Evolutionary conservation across 2,329 filamentous ascomycete species (phyloP).

Genomic region (Ascosphaera acerosa): DNA sequence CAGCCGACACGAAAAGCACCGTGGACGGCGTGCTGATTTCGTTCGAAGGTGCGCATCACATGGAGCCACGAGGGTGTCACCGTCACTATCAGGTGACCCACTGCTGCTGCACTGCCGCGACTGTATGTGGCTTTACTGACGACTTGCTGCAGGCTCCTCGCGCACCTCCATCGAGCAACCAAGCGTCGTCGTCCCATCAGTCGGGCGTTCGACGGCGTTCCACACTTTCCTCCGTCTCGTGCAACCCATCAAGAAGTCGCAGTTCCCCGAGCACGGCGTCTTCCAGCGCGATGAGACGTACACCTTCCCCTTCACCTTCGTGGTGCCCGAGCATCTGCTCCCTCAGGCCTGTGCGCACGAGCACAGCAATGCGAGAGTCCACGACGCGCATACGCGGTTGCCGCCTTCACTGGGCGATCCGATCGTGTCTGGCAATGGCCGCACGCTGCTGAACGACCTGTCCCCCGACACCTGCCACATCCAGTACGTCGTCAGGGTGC

Average conservation of each 20-base stretch:
- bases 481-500: conserved; percentile 28
- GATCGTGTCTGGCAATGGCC: conserved; percentile 25
- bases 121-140: not conserved
- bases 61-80: not conserved
- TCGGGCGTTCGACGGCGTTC: conserved; percentile 28
- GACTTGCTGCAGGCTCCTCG: conserved; percentile 19
- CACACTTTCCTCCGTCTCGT: conserved; percentile 36
- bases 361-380: conserved; percentile 25
- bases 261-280: conserved; percentile 30
- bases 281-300: conserved; percentile 16
- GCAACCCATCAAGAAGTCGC: conserved; percentile 29
- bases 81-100: not conserved
- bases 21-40: conserved; percentile 11
- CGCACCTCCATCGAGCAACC: conserved; percentile 30
- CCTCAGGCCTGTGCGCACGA: conserved; percentile 32
- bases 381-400: conserved; percentile 29
- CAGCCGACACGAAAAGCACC: conserved; percentile 9
- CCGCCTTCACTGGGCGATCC: conserved; percentile 37
- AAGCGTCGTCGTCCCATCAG: conserved; percentile 25
- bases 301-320: conserved; percentile 36
- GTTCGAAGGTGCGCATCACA: conserved; percentile 9
- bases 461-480: conserved; percentile 37
- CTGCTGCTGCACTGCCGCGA: not conserved
- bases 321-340: conserved; percentile 33
- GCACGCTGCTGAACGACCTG: conserved; percentile 31